Evolutionary conservation across 2,329 filamentous ascomycete genomes (phyloP), one percentile per base, ranked within the genome.

Genomic region (Shiraia sp.): DNA sequence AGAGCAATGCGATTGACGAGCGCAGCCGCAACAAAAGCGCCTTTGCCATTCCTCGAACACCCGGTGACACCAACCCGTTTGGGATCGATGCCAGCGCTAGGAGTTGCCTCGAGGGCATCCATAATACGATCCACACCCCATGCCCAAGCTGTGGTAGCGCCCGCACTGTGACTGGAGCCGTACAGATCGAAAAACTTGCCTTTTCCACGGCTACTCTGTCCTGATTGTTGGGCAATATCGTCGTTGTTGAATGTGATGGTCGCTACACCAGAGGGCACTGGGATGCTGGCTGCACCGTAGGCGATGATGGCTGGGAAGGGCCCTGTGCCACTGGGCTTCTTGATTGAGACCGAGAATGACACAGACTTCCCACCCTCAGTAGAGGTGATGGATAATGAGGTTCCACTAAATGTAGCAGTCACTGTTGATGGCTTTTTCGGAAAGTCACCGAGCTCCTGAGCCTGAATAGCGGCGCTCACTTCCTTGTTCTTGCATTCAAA

Each of bases 31-130:
- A 84, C 71, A 48, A 85, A 76, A 22, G 81, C 81, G 10, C 81
- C 81, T 69, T 85, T 85, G 41, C 80, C 81, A 65, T 84, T 82
- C 28, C 81, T 77, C 38, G 79, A 83, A 72, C 81, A 85, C 4
- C 82, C 82, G 10, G 80, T 84, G 2, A 83, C 80, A 33, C 79
- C 81, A 10, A 71, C 40, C 16, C 59, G 60, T 45, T 59, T 62
- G 16, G 67, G 49, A 44, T 71, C 60, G 59, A 85, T 82, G 10
- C 57, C 55, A 29, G 59, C 54, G 27, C 71, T 70, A 1, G 74
- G 70, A 15, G 72, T 74, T 7, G 53, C 62, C 69, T 82, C 80
- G 26, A 85, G 71, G 12, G 74, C 79, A 59, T 85, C 81, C 35
- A 85, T 76, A 50, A 84, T 73, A 36, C 80, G 78, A 54, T 77